Conservation (phyloP, 1,139 yeast species). For the Pichia sp. region DNA sequence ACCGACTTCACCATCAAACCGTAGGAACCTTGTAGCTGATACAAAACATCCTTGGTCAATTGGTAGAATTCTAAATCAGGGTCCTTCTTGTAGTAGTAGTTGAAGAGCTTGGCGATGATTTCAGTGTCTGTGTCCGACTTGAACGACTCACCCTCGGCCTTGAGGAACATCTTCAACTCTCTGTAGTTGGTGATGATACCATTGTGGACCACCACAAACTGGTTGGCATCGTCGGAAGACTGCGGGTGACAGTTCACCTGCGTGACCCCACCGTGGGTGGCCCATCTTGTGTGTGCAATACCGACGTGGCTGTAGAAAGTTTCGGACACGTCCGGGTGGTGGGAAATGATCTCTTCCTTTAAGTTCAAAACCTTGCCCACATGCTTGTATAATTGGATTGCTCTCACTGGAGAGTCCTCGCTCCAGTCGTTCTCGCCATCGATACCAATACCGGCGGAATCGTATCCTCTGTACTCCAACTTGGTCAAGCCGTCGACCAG, state of each 20-base stretch:
- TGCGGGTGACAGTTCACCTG: slow-evolving; percentile 93
- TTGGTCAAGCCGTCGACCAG: slow-evolving; percentile 88
- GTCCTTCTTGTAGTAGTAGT: slow-evolving; percentile 75
- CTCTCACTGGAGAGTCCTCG: slow-evolving; percentile 33
- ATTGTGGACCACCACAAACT: slow-evolving; percentile 91
- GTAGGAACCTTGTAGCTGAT: slow-evolving; percentile 95
- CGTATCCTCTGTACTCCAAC: slow-evolving; percentile 97
- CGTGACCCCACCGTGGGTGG: slow-evolving; percentile 96
- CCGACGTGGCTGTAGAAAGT: slow-evolving; percentile 85
- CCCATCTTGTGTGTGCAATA: slow-evolving; percentile 99
- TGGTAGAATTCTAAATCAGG: slow-evolving; percentile 80
- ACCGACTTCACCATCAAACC: slow-evolving; percentile 89
- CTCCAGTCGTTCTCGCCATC: slow-evolving; percentile 73
- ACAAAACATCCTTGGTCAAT: slow-evolving; percentile 85
- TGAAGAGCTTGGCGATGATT: slow-evolving; percentile 92
- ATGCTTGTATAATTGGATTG: slow-evolving; percentile 67
- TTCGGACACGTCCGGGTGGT: slow-evolving; percentile 53
- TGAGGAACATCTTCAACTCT: slow-evolving; percentile 78
- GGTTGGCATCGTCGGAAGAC: slow-evolving; percentile 74
- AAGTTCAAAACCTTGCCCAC: slow-evolving; percentile 89
- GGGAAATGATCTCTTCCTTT: slow-evolving; percentile 58
- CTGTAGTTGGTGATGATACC: slow-evolving; percentile 97
- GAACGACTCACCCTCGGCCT: slow-evolving; percentile 74
- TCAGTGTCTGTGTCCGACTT: slow-evolving; percentile 97
- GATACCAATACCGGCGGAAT: slow-evolving; percentile 92